These are phyloP conservation scores for Talaromyces trachyspermus DNA, from an alignment of 495 filamentous ascomycete genomes.

Conservation along the genomic window DNA sequence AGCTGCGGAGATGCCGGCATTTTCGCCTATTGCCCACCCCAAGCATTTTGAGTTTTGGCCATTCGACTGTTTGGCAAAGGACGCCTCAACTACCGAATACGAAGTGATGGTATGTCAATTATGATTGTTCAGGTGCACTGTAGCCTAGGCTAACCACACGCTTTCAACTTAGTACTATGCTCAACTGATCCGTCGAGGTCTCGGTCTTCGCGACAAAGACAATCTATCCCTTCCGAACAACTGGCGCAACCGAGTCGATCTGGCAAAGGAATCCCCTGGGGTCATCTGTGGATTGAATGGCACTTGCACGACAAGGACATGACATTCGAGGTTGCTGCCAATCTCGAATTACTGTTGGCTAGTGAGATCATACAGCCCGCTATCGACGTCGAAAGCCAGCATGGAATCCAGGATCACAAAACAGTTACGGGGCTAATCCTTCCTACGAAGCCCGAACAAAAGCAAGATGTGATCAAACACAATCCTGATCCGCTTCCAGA, in stretches of 20 bases:
- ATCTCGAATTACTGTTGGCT: constrained; percentile 14
- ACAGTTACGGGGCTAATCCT: neutral
- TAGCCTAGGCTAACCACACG: constrained; percentile 1
- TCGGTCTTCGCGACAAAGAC: constrained; percentile 3
- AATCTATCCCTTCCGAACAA: constrained; percentile 12
- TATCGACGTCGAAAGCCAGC: neutral
- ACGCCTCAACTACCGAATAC: constrained; percentile 20
- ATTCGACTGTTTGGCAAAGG: constrained; percentile 28
- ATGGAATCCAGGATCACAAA: neutral
- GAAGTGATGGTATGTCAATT: constrained; percentile 21
- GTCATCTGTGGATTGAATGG: constrained; percentile 27
- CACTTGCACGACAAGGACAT: constrained; percentile 8
- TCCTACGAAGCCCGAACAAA: neutral
- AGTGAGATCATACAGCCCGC: neutral
- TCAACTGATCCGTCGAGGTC: constrained; percentile 21
- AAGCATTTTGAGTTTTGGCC: constrained; percentile 20
- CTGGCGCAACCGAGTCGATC: constrained; percentile 11
- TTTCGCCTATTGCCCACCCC: neutral
- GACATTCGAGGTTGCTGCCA: constrained; percentile 18
- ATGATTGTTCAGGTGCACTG: no score
- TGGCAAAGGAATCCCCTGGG: constrained; percentile 19
- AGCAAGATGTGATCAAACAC: neutral
- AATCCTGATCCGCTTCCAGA: neutral
- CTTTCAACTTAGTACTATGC: constrained; percentile 20
- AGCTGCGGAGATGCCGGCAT: constrained; percentile 3